These are phyloP conservation scores for Ceratocystis smalleyi DNA, from an alignment of 2,329 filamentous ascomycete species.

Conservation along the genomic window DNA sequence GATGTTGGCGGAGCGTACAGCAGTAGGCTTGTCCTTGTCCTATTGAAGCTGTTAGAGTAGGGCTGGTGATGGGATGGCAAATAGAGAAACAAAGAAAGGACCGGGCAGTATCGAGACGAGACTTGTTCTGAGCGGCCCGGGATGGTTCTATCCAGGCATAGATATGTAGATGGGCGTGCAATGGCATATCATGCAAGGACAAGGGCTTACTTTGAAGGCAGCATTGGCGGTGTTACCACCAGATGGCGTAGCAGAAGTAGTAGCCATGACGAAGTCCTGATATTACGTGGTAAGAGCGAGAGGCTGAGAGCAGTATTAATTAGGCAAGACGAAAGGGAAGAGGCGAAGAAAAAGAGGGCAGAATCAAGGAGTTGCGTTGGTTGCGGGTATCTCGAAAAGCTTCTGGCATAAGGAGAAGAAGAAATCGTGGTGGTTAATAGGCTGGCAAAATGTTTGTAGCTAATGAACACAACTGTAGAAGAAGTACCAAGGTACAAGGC, in stretches of 20 bases:
- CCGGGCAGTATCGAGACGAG: too few relatives aligned
- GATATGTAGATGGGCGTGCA: too few relatives aligned
- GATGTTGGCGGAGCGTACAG: constrained; percentile 91
- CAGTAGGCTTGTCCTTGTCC: constrained; percentile 97
- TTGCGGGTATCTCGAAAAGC: constrained; percentile 21
- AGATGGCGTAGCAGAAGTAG: constrained; percentile 17
- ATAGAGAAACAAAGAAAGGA: too few relatives aligned
- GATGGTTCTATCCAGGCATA: too few relatives aligned
- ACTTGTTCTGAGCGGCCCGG: too few relatives aligned
- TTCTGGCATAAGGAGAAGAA: constrained; percentile 19
- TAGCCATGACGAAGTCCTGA: constrained; percentile 12
- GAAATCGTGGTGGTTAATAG: constrained; percentile 7
- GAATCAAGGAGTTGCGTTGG: neutral
- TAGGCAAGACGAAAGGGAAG: neutral
- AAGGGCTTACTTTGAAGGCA: constrained; percentile 38
- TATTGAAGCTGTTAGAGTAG: constrained; percentile 26
- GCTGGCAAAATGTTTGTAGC: neutral
- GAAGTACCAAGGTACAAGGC: neutral
- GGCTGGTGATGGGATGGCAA: neutral
- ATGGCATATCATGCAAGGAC: neutral
- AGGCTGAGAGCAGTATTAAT: neutral
- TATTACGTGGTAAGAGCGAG: neutral
- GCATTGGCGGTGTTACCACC: constrained; percentile 33
- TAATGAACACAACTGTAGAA: neutral
- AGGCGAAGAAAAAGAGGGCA: constrained; percentile 1